Evolutionary conservation across 129 eudicot species (phyloP).

Genomic region (Pseudognaphalium luteoalbum): DNA sequence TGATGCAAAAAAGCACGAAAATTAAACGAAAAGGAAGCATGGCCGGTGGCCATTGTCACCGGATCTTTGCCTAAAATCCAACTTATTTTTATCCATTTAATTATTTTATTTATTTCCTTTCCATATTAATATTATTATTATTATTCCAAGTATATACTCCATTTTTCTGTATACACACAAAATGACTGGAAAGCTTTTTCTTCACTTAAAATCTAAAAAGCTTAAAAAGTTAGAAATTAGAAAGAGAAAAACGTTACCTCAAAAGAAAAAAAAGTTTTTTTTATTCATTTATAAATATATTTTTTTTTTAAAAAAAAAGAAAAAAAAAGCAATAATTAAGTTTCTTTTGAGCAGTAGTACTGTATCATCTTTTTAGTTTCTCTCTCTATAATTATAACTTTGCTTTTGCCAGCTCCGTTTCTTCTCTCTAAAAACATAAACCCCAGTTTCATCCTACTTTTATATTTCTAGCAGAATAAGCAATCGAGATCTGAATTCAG

Average conservation of each 20-base stretch:
- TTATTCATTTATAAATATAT: too few species aligned
- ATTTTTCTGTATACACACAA: neutral
- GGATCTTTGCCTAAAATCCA: conserved; percentile 36
- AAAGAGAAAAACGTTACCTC: conserved; percentile 15
- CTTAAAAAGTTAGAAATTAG: conserved; percentile 16
- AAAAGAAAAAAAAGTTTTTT: neutral
- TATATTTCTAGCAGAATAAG: neutral
- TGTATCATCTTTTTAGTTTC: conserved; percentile 11
- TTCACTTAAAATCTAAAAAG: neutral
- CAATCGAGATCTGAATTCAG: conserved; percentile 41
- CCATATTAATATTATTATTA: too few species aligned
- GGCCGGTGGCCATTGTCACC: conserved; percentile 43
- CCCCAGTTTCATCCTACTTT: conserved; percentile 18
- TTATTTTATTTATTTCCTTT: neutral
- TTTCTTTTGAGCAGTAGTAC: conserved; percentile 33
- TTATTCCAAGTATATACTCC: conserved; percentile 11
- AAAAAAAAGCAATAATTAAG: conserved; percentile 35
- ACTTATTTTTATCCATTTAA: neutral
- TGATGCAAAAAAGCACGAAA: conserved; percentile 3
- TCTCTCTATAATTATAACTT: neutral
- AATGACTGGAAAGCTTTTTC: conserved; percentile 6
- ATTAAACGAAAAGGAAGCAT: conserved; percentile 31
- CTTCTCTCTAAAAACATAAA: conserved; percentile 24
- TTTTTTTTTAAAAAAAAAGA: neutral
- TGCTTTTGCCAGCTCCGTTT: conserved; percentile 40